A percentile compares a stretch with the other conserved stretches of the same genome.
Conservation (phyloP, 495 filamentous ascomycete genomes). For the Xylaria scruposa region DNA sequence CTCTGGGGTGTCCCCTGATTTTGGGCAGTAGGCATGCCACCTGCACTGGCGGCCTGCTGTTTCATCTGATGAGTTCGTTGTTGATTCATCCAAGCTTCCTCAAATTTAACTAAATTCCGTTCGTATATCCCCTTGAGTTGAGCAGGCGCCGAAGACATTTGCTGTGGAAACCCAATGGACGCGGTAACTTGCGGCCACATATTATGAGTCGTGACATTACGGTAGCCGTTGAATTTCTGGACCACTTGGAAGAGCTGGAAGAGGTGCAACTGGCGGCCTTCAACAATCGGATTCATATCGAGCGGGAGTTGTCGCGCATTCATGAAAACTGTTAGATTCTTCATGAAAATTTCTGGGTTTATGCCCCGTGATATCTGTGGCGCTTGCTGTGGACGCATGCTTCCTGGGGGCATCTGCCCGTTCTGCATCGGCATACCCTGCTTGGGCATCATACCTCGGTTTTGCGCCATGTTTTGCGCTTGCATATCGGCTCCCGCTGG, state of each 20-base stretch:
- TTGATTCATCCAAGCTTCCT: constrained; percentile 69
- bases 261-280: constrained; percentile 72
- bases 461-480: constrained; percentile 51
- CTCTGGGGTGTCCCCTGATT: constrained; percentile 47
- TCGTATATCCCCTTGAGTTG: constrained; percentile 78
- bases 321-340: constrained; percentile 76
- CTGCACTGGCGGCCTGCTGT: constrained; percentile 49
- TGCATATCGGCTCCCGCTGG: constrained; percentile 50
- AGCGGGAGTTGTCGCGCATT: constrained; percentile 69
- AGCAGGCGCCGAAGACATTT: constrained; percentile 67
- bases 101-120: constrained; percentile 73
- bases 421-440: constrained; percentile 53
- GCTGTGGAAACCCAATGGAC: constrained; percentile 69
- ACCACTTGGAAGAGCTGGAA: constrained; percentile 78
- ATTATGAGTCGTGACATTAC: constrained; percentile 69
- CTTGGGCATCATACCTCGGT: constrained; percentile 56
- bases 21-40: constrained; percentile 50
- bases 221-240: constrained; percentile 75
- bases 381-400: constrained; percentile 49
- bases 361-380: constrained; percentile 37
- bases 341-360: constrained; percentile 75
- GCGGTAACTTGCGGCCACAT: constrained; percentile 76
- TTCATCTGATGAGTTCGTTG: constrained; percentile 68
- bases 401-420: constrained; percentile 53
- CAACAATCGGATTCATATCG: constrained; percentile 71